phyloP scores from a whole-genome alignment of 805 yeast genomes.

The Teunomyces stri region DNA sequence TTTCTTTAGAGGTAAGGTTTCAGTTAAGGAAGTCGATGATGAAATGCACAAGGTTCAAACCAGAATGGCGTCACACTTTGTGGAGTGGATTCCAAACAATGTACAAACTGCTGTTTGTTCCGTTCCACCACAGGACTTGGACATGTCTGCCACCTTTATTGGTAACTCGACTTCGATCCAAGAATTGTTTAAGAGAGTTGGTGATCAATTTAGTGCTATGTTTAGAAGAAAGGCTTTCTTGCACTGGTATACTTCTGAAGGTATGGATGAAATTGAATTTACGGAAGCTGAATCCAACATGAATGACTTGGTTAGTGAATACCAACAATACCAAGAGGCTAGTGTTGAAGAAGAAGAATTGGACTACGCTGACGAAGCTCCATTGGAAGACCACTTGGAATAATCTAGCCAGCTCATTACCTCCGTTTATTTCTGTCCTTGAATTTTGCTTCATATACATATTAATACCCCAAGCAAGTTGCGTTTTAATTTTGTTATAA shows the following conservation, averaged over 20 bases:
- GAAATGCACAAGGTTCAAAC: slow-evolving; percentile 84
- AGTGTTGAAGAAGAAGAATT: slow-evolving; percentile 73
- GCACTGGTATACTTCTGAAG: slow-evolving; percentile 94
- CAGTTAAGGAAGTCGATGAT: slow-evolving; percentile 91
- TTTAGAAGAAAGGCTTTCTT: slow-evolving; percentile 91
- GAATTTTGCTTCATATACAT: slow-evolving; percentile 12
- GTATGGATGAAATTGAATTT: slow-evolving; percentile 95
- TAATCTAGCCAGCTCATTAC: slow-evolving; percentile 13
- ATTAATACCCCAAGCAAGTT: slow-evolving; percentile 6
- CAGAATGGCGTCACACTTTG: slow-evolving; percentile 78
- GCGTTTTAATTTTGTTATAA: slow-evolving; percentile 3
- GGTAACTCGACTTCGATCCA: slow-evolving; percentile 93
- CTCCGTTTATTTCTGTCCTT: slow-evolving; percentile 8
- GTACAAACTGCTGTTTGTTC: slow-evolving; percentile 93
- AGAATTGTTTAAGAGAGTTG: slow-evolving; percentile 85
- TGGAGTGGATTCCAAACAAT: slow-evolving; percentile 95
- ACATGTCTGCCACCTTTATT: slow-evolving; percentile 88
- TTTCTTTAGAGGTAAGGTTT: slow-evolving; percentile 89
- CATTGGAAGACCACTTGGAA: slow-evolving; percentile 52
- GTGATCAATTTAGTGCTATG: slow-evolving; percentile 89
- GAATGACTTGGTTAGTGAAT: slow-evolving; percentile 83
- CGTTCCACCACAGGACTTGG: slow-evolving; percentile 81
- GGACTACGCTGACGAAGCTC: slow-evolving; percentile 66
- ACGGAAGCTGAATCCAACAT: slow-evolving; percentile 91
- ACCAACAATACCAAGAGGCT: slow-evolving; percentile 90